Evolutionary conservation across 1,284 basidiomycete species (phyloP).

Genomic region (Tilletia setariae): DNA sequence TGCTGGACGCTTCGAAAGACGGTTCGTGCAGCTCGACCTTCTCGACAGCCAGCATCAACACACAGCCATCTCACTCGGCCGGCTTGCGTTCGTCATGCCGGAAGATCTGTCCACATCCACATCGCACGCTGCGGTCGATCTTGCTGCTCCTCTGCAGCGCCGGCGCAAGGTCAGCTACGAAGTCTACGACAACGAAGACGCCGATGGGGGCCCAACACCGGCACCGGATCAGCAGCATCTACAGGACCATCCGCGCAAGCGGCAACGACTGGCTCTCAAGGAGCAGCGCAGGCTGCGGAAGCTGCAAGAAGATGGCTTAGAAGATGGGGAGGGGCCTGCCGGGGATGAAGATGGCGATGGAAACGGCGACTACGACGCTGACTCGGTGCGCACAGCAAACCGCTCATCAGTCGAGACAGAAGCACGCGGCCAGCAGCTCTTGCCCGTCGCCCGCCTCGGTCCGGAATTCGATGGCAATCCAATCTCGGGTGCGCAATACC

Average conservation of each 20-base stretch:
- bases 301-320: not conserved
- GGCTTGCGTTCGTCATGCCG: too few species aligned
- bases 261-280: not conserved
- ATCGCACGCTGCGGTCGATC: not conserved
- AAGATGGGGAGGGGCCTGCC: not conserved
- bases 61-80: too few species aligned
- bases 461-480: not conserved
- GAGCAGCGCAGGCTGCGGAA: not conserved
- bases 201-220: slow-evolving; percentile 1
- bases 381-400: not conserved
- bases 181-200: slow-evolving; percentile 11
- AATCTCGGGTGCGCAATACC: not conserved
- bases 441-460: not conserved
- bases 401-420: not conserved
- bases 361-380: not conserved
- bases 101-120: too few species aligned
- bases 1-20: too few species aligned
- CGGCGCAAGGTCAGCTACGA: slow-evolving; percentile 12
- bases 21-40: too few species aligned
- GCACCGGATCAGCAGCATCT: not conserved
- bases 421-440: not conserved
- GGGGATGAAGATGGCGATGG: not conserved
- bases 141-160: not conserved
- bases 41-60: too few species aligned
- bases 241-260: slow-evolving; percentile 9